phyloP scores from a whole-genome alignment of 495 filamentous ascomycete genomes.

The Penicillium psychrofluorescens region DNA sequence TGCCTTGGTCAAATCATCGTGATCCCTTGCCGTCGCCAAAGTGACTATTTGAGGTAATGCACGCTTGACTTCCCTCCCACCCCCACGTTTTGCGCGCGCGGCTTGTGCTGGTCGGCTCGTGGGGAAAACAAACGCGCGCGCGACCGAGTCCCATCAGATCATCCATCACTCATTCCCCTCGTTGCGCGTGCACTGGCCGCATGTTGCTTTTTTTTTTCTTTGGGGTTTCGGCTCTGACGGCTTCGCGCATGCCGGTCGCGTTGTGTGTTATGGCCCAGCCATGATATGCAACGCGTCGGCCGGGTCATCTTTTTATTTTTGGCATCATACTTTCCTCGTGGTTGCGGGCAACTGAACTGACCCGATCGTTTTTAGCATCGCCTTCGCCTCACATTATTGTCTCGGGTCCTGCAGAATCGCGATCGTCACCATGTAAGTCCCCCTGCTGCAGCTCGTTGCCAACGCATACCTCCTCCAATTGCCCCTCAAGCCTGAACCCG shows the following conservation, averaged over 20 bases:
- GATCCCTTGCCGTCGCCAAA: conserved; percentile 8
- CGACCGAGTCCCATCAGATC: background rate
- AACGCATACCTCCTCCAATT: conserved; percentile 39
- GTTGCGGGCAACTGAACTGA: background rate
- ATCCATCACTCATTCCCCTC: conserved; percentile 7
- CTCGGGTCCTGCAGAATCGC: conserved; percentile 9
- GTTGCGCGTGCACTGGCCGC: conserved; percentile 2
- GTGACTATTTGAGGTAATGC: too few species aligned
- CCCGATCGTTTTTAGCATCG: too few species aligned
- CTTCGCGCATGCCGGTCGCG: too few species aligned
- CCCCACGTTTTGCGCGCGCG: conserved; percentile 6
- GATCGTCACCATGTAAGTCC: conserved; percentile 39
- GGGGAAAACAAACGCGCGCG: conserved; percentile 19
- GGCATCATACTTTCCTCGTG: conserved; percentile 1
- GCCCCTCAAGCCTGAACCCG: conserved; percentile 17
- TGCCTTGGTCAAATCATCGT: conserved; percentile 25
- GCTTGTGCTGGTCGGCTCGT: conserved; percentile 9
- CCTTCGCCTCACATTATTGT: conserved; percentile 6
- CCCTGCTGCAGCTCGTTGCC: conserved; percentile 37
- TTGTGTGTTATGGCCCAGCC: conserved; percentile 9
- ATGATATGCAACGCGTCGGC: conserved; percentile 23
- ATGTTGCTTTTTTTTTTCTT: conserved; percentile 1
- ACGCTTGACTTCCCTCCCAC: too few species aligned
- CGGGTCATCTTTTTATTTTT: conserved; percentile 15
- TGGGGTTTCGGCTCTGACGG: background rate